Conservation (phyloP, 2,329 filamentous ascomycete species). For the Fusarium sublunatum region DNA sequence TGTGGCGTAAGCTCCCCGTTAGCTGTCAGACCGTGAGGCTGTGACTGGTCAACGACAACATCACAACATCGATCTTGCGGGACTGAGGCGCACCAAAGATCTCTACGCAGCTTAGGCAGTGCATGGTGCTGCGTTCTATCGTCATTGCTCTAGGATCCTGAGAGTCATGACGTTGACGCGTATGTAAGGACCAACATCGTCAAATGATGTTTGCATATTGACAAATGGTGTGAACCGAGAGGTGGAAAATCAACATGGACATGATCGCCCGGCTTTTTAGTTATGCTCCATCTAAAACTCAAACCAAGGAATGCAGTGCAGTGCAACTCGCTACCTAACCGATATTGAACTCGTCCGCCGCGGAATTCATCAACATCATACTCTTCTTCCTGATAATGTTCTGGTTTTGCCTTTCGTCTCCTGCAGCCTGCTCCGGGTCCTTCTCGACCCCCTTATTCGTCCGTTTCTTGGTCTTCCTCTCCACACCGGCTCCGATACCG, state of each 20-base stretch:
- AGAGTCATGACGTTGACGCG: conserved; percentile 24
- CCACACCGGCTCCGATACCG: conserved; percentile 74
- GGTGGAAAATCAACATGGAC: conserved; percentile 12
- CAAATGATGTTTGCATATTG: neutral
- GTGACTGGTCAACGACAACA: conserved; percentile 24
- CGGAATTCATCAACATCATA: conserved; percentile 73
- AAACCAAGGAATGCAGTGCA: conserved; percentile 23
- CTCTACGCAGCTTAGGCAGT: conserved; percentile 9
- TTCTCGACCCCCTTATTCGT: conserved; percentile 48
- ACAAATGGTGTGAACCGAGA: conserved; percentile 6
- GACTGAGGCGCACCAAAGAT: conserved; percentile 18
- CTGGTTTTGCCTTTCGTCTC: conserved; percentile 49
- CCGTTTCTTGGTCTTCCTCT: conserved; percentile 59
- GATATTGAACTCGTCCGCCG: conserved; percentile 75
- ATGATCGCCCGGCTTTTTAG: conserved; percentile 33
- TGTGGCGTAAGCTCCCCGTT: conserved; percentile 24
- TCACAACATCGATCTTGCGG: conserved; percentile 10
- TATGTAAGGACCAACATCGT: neutral
- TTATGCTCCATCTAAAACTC: conserved; percentile 29
- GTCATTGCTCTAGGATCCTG: conserved; percentile 16
- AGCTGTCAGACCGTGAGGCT: conserved; percentile 30
- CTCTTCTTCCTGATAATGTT: conserved; percentile 69
- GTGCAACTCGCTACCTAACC: conserved; percentile 55
- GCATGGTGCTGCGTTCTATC: conserved; percentile 12
- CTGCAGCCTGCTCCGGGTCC: conserved; percentile 53